Base-by-base conservation (phyloP, 768 basidiomycete species). In the Obba rivulosa region DNA sequence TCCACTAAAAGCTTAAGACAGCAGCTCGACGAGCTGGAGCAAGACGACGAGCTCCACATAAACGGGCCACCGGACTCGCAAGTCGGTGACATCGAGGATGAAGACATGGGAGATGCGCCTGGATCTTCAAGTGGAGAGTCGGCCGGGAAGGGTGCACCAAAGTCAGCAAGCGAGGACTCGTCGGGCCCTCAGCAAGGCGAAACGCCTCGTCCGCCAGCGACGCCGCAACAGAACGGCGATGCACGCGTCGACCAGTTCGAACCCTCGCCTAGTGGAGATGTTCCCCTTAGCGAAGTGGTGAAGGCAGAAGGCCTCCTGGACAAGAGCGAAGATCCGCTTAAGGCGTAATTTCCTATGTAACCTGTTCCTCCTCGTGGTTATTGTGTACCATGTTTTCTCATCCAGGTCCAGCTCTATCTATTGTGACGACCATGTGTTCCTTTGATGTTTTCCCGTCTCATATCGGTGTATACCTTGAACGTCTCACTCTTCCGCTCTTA, bases 301-400 rank as follows among this genome's bases (percentile, higher is more conserved):
- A 71, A 74, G 59, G 75, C 68, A 24, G 85, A 87, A 58, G 83
- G 81, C n/a, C 69, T 85, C 34, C 66, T 81, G 64, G 81, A 86
- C 59, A 65, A 69, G 48, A 83, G 78, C 61, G 83, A 86, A 67
- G 77, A 78, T 62, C 80, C 81, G 39, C 56, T 74, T 51, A 70
- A 72, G 60, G 61, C 57, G 24, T 62, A 58, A 49, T 35, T 37
- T 40, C 21, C 34, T 17, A 8, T 45, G 17, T 34, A 38, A 18
- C n/a, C n/a, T 8, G 34, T 23, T 28, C 11, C 2, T 45, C 20
- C 8, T 46, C n/a, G 37, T 38, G 8, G n/a, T 20, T 38, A 38
- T 38, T 41, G 5, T 34, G n/a, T 43, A 35, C 21, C 34, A 2
- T 42, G 31, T 49, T 21, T 13, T 42, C 21, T 49, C 41, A 42